Evolutionary conservation across 192 early-diverging fungal genomes (phyloP).

Genomic region (Entomortierella lignicola): DNA sequence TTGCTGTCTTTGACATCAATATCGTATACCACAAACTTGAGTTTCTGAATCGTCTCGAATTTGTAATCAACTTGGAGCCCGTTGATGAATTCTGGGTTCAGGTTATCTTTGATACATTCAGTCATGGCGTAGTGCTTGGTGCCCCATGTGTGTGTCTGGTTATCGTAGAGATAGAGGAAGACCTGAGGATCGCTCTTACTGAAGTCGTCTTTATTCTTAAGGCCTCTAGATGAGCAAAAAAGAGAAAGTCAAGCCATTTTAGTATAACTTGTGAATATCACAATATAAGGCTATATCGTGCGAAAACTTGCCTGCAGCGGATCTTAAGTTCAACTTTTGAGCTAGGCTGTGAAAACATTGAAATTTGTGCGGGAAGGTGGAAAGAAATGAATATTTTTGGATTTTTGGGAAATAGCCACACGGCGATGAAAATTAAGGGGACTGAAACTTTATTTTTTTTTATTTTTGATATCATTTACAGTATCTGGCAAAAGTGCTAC

Average conservation of each 20-base stretch:
- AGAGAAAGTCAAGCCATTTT: neutral
- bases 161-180: constrained; percentile 33
- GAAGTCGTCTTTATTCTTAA: constrained; percentile 6
- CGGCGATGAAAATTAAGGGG: too few species aligned
- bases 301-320: constrained; percentile 23
- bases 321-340: constrained; percentile 43
- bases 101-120: constrained; percentile 57
- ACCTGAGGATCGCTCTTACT: constrained; percentile 45
- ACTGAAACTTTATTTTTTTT: too few species aligned
- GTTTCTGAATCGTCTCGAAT: constrained; percentile 59
- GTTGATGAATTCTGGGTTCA: constrained; percentile 61
- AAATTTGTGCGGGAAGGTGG: neutral
- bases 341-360: neutral
- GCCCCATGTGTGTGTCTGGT: constrained; percentile 20
- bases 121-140: constrained; percentile 28
- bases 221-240: constrained; percentile 5
- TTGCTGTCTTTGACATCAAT: constrained; percentile 54
- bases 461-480: too few species aligned
- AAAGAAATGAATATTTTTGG: too few species aligned
- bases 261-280: too few species aligned
- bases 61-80: constrained; percentile 54
- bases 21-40: constrained; percentile 45
- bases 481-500: too few species aligned
- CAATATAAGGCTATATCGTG: too few species aligned
- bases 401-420: too few species aligned